Base-by-base conservation (phyloP, 73 alveolate species). In the Effrenium voratum region DNA sequence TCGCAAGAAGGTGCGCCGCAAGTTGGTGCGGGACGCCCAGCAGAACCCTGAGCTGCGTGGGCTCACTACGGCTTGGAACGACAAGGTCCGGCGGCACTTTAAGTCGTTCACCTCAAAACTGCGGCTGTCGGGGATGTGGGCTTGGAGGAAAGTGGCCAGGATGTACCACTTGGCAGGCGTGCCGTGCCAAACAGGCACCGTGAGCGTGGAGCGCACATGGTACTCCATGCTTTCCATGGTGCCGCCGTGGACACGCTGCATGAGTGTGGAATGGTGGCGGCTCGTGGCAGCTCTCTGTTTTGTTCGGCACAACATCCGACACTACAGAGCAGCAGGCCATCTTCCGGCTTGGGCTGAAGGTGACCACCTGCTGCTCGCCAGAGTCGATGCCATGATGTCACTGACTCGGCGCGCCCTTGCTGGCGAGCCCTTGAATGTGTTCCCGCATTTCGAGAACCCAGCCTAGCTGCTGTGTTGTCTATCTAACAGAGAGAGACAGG, bases 341-440 rank as follows among this genome's bases (percentile, higher is more conserved):
- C 26, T 79, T 43, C 90, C 90, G 10, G 5, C 90, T 12, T 79
- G 52, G 45, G 90, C 90, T 44, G 66, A 47, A 47, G 49, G 90
- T 10, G 90, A 79, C 26, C 32, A 19, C 3, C 45, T 79, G 44
- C 26, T 79, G 32, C 70, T 45, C 5, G 57, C 52, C 41, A 66
- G 90, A 5, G 57, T 79, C 36, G 90, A 79, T 28, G 57, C 63
- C 2, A 16, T 79, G 90, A 70, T 46, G 43, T 44, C 90, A 28
- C 19, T 79, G n/a, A 47, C 90, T 32, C 46, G 90, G 90, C 44
- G 36, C 26, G 44, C 22, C 81, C 22, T 70, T 2, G 81, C 81
- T 2, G 26, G 46, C 28, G 81, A 70, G 13, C 81, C 81, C 3
- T 70, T 70, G 22, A 46, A 70, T 22, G 3, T 70, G 44, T 70